Conservation (phyloP, 2,329 filamentous ascomycete species). For the Pseudogymnoascus verrucosus region DNA sequence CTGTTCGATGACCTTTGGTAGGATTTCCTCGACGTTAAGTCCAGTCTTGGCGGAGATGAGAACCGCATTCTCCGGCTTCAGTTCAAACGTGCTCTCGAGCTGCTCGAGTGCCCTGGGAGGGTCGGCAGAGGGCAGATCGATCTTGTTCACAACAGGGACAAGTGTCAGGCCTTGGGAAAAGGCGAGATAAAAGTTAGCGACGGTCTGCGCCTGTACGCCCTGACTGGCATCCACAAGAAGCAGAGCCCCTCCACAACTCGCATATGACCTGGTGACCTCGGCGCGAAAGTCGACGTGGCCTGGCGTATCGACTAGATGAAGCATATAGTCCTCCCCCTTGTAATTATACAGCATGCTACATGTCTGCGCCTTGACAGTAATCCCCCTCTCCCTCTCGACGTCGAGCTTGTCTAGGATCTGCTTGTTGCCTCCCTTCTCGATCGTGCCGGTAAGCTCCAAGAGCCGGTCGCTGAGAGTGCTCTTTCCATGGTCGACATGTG, state of each 20-base stretch:
- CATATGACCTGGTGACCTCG: slow-evolving; percentile 92
- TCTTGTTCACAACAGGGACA: slow-evolving; percentile 92
- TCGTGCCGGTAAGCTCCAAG: slow-evolving; percentile 89
- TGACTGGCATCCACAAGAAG: slow-evolving; percentile 93
- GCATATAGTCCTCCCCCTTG: slow-evolving; percentile 76
- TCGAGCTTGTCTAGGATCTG: slow-evolving; percentile 96
- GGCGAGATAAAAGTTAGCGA: slow-evolving; percentile 96
- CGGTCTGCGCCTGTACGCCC: slow-evolving; percentile 93
- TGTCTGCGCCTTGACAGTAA: slow-evolving; percentile 97
- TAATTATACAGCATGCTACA: slow-evolving; percentile 96
- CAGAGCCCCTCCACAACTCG: slow-evolving; percentile 86
- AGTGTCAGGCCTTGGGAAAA: slow-evolving; percentile 84
- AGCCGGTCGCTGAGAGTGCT: slow-evolving; percentile 89
- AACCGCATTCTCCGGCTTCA: slow-evolving; percentile 67
- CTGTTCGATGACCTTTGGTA: slow-evolving; percentile 77
- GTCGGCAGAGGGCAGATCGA: slow-evolving; percentile 86
- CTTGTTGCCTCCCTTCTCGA: slow-evolving; percentile 77
- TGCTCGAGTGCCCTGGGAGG: slow-evolving; percentile 79
- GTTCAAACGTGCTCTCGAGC: slow-evolving; percentile 77
- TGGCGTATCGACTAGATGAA: slow-evolving; percentile 93
- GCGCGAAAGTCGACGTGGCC: slow-evolving; percentile 97
- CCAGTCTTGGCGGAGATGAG: slow-evolving; percentile 92
- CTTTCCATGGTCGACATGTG: slow-evolving; percentile 98
- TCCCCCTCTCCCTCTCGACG: slow-evolving; percentile 90
- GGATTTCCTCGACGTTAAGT: slow-evolving; percentile 70